Evolutionary conservation across 148 eudicot genomes (phyloP).

Genomic region (Cornus florida): DNA sequence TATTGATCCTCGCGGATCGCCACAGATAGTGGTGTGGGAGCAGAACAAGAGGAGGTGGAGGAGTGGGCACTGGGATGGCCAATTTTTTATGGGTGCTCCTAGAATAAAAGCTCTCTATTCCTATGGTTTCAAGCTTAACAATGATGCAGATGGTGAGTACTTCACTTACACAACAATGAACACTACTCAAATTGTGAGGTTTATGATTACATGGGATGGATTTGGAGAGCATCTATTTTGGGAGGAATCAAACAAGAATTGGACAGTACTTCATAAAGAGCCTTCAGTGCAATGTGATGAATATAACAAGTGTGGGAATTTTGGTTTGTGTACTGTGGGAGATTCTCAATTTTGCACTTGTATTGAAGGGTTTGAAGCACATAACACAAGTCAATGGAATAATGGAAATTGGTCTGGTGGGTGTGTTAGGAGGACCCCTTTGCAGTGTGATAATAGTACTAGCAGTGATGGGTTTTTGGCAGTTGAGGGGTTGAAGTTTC

Average conservation of each 20-base stretch:
- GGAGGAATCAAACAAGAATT: neutral
- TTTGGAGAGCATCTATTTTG: constrained; percentile 11
- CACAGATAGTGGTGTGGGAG: constrained; percentile 55
- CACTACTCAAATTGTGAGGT: constrained; percentile 19
- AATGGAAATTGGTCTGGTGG: constrained; percentile 52
- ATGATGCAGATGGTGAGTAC: constrained; percentile 27
- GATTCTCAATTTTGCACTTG: constrained; percentile 41
- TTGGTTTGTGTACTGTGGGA: constrained; percentile 29
- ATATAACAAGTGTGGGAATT: constrained; percentile 48
- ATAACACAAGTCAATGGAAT: constrained; percentile 31
- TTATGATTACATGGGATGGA: constrained; percentile 39
- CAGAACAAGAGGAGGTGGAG: constrained; percentile 44
- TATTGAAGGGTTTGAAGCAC: constrained; percentile 44
- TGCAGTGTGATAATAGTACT: constrained; percentile 28
- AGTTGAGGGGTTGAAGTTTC: constrained; percentile 39
- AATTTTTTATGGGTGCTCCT: constrained; percentile 41
- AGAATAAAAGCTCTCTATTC: constrained; percentile 26
- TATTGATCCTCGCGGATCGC: constrained; percentile 48
- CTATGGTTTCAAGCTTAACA: constrained; percentile 39
- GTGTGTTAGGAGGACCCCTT: constrained; percentile 33
- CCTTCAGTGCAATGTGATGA: constrained; percentile 31
- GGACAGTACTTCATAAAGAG: constrained; percentile 14
- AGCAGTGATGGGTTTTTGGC: constrained; percentile 41
- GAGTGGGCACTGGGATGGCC: constrained; percentile 57
- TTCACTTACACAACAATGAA: constrained; percentile 32